Evolutionary conservation across 805 yeast species (phyloP).

Genomic region (Cyberlindnera euphorbiae): DNA sequence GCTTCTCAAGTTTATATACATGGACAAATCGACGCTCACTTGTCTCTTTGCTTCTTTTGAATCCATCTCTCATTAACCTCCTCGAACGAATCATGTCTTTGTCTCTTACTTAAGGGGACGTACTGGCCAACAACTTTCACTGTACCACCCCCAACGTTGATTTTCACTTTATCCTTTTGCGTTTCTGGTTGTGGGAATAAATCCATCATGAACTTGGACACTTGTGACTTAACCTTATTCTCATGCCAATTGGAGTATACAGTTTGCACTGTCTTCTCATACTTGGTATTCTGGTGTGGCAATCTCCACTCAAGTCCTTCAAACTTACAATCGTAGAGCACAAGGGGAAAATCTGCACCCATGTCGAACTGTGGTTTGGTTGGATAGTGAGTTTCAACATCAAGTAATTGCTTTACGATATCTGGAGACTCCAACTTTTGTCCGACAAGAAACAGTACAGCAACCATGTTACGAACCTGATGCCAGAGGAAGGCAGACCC

Average conservation of each 20-base stretch:
- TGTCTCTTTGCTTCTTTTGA: conserved; percentile 32
- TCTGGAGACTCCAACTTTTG: conserved; percentile 63
- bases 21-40: background rate
- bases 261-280: conserved; percentile 36
- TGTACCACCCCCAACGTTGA: conserved; percentile 75
- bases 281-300: conserved; percentile 31
- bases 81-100: conserved; percentile 59
- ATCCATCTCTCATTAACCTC: conserved; percentile 61
- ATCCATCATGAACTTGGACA: conserved; percentile 33
- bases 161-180: conserved; percentile 16
- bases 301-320: conserved; percentile 60
- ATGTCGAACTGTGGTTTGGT: conserved; percentile 76
- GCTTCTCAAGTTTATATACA: no score
- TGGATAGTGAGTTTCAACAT: conserved; percentile 47
- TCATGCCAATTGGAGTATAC: conserved; percentile 52
- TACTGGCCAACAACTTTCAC: conserved; percentile 59
- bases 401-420: conserved; percentile 53
- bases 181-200: conserved; percentile 13
- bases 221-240: conserved; percentile 48
- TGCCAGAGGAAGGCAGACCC: conserved; percentile 97
- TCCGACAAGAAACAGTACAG: conserved; percentile 74
- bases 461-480: conserved; percentile 95
- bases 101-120: conserved; percentile 52
- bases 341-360: conserved; percentile 87
- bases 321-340: conserved; percentile 80